Evolutionary conservation across 768 basidiomycete genomes (phyloP).

Genomic region (Lactifluus volemus): DNA sequence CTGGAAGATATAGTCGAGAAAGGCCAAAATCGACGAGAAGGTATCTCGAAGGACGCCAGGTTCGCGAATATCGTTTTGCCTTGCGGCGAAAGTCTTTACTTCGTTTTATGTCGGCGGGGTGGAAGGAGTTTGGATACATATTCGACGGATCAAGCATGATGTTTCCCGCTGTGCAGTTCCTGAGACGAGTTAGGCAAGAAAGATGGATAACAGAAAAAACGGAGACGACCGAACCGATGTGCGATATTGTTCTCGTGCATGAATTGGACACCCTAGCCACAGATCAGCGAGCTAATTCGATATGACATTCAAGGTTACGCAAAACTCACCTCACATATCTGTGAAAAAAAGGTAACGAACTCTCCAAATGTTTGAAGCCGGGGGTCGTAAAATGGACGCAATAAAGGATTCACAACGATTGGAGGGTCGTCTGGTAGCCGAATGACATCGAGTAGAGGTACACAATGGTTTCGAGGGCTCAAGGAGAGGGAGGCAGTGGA

Average conservation of each 20-base stretch:
- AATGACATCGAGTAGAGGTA: neutral
- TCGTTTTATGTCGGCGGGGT: neutral
- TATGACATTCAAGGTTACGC: neutral
- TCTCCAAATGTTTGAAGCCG: constrained; percentile 21
- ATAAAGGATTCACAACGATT: constrained; percentile 23
- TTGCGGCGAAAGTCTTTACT: neutral
- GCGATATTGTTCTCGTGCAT: constrained; percentile 14
- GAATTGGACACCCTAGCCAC: constrained; percentile 6
- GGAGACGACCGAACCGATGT: constrained; percentile 2
- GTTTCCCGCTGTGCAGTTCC: constrained; percentile 1
- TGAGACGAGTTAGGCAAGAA: neutral
- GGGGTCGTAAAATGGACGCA: constrained; percentile 25
- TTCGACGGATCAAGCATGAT: constrained; percentile 14
- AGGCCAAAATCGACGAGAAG: constrained; percentile 26
- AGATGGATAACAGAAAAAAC: neutral
- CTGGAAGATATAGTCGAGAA: constrained; percentile 18
- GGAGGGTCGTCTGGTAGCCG: neutral
- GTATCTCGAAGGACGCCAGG: constrained; percentile 22
- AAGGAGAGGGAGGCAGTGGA: neutral
- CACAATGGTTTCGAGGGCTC: constrained; percentile 6
- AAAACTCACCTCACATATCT: constrained; percentile 20
- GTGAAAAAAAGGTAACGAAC: constrained; percentile 22
- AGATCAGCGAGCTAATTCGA: neutral
- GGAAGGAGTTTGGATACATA: constrained; percentile 13
- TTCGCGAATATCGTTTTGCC: constrained; percentile 19